These are phyloP conservation scores for Didymella glomerata DNA, from an alignment of 2,329 filamentous ascomycete genomes.

Conservation along the genomic window DNA sequence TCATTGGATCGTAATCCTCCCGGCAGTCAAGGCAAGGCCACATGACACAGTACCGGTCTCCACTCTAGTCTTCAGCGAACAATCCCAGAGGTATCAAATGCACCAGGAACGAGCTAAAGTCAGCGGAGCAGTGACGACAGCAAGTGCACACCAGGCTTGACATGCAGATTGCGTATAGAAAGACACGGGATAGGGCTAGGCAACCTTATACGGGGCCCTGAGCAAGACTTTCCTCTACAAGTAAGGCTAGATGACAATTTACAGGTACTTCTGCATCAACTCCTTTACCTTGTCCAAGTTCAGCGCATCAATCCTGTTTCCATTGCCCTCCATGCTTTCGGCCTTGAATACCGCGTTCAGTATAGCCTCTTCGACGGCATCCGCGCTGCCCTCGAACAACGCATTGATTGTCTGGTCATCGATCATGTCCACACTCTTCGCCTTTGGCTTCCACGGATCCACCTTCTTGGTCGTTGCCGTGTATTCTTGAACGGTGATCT, in stretches of 20 bases:
- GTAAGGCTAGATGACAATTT: conserved; percentile 3
- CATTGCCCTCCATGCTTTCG: conserved; percentile 65
- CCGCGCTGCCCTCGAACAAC: conserved; percentile 68
- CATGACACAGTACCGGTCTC: conserved; percentile 1
- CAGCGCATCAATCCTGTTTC: conserved; percentile 53
- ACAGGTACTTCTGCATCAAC: conserved; percentile 49
- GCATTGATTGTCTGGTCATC: conserved; percentile 69
- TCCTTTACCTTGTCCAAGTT: conserved; percentile 48
- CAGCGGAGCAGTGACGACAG: neutral
- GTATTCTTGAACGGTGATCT: conserved; percentile 56
- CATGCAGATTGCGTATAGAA: neutral
- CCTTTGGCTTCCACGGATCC: conserved; percentile 50
- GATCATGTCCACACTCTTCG: conserved; percentile 59
- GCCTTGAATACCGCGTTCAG: conserved; percentile 71
- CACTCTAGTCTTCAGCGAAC: neutral
- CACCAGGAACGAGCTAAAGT: neutral
- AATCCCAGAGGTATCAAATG: neutral
- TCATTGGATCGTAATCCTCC: conserved; percentile 1
- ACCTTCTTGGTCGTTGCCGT: conserved; percentile 31
- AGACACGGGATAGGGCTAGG: no score
- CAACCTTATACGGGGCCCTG: neutral
- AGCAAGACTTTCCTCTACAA: neutral
- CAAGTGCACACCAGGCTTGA: neutral
- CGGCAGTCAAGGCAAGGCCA: neutral
- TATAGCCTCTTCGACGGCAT: conserved; percentile 71